These are phyloP conservation scores for Suillus paluster DNA, from an alignment of 768 basidiomycete genomes.

Conservation along the genomic window DNA sequence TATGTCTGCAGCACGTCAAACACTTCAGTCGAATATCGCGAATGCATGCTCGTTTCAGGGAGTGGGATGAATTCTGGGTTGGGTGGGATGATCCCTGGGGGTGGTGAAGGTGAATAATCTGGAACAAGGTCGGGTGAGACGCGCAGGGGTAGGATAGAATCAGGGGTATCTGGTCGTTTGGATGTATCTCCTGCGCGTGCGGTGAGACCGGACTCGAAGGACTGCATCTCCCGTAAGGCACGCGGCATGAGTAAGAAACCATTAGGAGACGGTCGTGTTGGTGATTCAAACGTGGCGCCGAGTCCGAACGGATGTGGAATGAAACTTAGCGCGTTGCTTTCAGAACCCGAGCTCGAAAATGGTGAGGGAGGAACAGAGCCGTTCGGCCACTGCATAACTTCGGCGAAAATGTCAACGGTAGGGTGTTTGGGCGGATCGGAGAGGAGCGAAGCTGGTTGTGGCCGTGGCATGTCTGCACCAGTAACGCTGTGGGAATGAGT, in stretches of 20 bases:
- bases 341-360: slow-evolving; percentile 30
- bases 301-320: slow-evolving; percentile 66
- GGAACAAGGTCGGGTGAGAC: not conserved
- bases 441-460: slow-evolving; percentile 29
- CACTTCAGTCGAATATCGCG: slow-evolving; percentile 73
- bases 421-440: slow-evolving; percentile 31
- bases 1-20: slow-evolving; percentile 85
- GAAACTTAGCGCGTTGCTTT: slow-evolving; percentile 23
- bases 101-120: slow-evolving; percentile 17
- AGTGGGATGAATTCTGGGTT: slow-evolving; percentile 40
- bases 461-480: slow-evolving; percentile 62
- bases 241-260: slow-evolving; percentile 53
- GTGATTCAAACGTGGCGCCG: slow-evolving; percentile 65
- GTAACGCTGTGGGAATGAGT: slow-evolving; percentile 83
- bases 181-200: slow-evolving; percentile 56
- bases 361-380: slow-evolving; percentile 43
- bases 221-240: slow-evolving; percentile 81
- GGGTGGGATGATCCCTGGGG: slow-evolving; percentile 27
- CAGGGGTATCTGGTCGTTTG: slow-evolving; percentile 16
- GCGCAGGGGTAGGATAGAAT: slow-evolving; percentile 11
- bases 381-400: slow-evolving; percentile 64
- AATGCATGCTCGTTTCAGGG: slow-evolving; percentile 55
- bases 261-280: slow-evolving; percentile 47
- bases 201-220: slow-evolving; percentile 83
- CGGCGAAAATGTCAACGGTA: slow-evolving; percentile 61